phyloP scores from a whole-genome alignment of 495 filamentous ascomycete species.

The Lasiosphaeris hirsuta region DNA sequence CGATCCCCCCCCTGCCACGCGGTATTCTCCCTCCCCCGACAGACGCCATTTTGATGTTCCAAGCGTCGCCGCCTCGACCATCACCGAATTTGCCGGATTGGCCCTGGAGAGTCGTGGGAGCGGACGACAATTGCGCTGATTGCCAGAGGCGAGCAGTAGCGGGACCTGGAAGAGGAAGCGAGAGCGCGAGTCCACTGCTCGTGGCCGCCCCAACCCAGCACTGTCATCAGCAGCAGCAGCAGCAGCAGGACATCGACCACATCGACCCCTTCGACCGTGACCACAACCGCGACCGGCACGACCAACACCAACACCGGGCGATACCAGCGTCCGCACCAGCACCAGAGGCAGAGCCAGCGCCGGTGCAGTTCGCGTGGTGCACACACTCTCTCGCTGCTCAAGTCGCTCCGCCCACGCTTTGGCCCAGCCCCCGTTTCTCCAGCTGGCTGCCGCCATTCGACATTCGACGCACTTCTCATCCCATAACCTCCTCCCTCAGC shows the following conservation, averaged over 20 bases:
- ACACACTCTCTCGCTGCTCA: too few relatives aligned
- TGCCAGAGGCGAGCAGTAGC: constrained; percentile 16
- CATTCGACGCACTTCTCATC: constrained; percentile 14
- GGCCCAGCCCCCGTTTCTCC: constrained; percentile 13
- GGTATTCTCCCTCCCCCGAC: constrained; percentile 24
- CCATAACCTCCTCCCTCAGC: background rate
- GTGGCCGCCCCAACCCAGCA: constrained; percentile 11
- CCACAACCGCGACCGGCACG: background rate
- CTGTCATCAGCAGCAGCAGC: constrained; percentile 1
- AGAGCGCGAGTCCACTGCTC: constrained; percentile 13
- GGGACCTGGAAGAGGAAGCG: constrained; percentile 17
- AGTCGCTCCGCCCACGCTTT: constrained; percentile 7
- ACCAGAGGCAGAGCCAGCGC: constrained; percentile 1
- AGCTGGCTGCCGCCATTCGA: constrained; percentile 15
- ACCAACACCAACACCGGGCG: background rate
- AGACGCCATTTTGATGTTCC: constrained; percentile 36
- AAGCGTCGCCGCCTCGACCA: constrained; percentile 30
- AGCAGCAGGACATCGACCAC: background rate
- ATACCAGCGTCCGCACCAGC: background rate
- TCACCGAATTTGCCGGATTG: constrained; percentile 32
- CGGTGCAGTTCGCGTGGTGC: background rate
- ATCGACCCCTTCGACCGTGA: background rate
- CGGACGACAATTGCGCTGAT: constrained; percentile 27
- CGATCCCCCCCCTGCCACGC: constrained; percentile 26
- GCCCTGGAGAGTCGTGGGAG: constrained; percentile 26